Conservation (phyloP, 306 rosid genomes). For the Prunus mongolica region DNA sequence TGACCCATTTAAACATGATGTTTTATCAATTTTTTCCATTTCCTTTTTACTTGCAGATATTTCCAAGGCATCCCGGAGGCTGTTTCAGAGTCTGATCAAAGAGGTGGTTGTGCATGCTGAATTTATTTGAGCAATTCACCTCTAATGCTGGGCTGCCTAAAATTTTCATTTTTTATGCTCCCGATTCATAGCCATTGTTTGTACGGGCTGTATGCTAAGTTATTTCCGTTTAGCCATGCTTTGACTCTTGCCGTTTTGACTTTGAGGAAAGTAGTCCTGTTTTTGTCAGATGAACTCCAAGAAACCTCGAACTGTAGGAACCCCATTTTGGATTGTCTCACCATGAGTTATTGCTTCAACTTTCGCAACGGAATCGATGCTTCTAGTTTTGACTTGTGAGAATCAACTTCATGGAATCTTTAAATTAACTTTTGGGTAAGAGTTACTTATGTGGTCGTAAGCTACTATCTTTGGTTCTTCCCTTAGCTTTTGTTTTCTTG, state of each 20-base stretch:
- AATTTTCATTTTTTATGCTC: constrained; percentile 39
- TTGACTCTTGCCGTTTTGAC: constrained; percentile 23
- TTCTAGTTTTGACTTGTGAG: too few species aligned
- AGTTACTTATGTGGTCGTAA: neutral
- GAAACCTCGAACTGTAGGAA: constrained; percentile 22
- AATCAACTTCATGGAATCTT: neutral
- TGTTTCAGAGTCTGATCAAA: constrained; percentile 64
- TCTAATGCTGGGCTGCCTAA: constrained; percentile 13
- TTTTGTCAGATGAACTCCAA: constrained; percentile 32
- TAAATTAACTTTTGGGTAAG: neutral
- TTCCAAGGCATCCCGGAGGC: constrained; percentile 89
- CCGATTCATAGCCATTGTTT: constrained; percentile 13
- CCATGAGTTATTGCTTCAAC: neutral
- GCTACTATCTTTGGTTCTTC: neutral
- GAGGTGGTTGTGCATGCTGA: constrained; percentile 93
- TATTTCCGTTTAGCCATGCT: constrained; percentile 24
- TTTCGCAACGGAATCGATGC: neutral
- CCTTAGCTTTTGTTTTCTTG: neutral
- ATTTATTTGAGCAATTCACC: constrained; percentile 17
- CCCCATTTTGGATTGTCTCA: constrained; percentile 19
- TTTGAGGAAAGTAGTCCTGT: constrained; percentile 23
- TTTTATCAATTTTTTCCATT: neutral
- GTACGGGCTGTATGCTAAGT: constrained; percentile 31
- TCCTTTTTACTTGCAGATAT: constrained; percentile 50
- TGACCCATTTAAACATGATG: neutral